phyloP scores from a whole-genome alignment of 1,284 basidiomycete genomes.

The Boletus subluridellus region DNA sequence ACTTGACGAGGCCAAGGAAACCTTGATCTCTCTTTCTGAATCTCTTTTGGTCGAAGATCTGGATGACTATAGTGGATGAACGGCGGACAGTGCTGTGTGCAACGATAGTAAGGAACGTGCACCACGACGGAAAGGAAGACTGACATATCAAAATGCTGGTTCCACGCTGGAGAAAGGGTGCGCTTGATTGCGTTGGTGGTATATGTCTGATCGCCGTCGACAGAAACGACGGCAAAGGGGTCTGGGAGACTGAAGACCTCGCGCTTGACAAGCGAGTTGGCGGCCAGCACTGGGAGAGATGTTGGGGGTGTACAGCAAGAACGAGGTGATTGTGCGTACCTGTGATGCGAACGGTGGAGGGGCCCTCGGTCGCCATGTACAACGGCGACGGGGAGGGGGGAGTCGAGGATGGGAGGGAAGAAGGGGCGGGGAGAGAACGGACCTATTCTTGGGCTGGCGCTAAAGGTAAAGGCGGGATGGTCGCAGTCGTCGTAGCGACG shows the following conservation, averaged over 20 bases:
- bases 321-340: constrained; percentile 7
- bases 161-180: constrained; percentile 90
- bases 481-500: neutral
- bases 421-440: neutral
- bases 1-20: constrained; percentile 41
- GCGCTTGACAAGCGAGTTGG: constrained; percentile 84
- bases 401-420: neutral
- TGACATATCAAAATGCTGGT: constrained; percentile 90
- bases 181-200: constrained; percentile 84
- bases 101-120: neutral
- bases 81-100: constrained; percentile 74
- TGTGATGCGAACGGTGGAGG: constrained; percentile 26
- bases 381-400: neutral
- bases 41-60: constrained; percentile 97
- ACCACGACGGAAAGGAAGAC: constrained; percentile 26
- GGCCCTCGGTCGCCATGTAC: constrained; percentile 24
- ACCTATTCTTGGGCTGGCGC: neutral
- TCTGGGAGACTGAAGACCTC: constrained; percentile 92
- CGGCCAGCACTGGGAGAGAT: constrained; percentile 68
- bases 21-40: constrained; percentile 98
- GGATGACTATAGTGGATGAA: constrained; percentile 89
- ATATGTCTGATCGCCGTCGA: constrained; percentile 93
- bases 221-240: constrained; percentile 94
- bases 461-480: too few species aligned
- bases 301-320: neutral